These are phyloP conservation scores for Acanthochlamys bracteata DNA, from an alignment of 106 monocot species.

Conservation along the genomic window DNA sequence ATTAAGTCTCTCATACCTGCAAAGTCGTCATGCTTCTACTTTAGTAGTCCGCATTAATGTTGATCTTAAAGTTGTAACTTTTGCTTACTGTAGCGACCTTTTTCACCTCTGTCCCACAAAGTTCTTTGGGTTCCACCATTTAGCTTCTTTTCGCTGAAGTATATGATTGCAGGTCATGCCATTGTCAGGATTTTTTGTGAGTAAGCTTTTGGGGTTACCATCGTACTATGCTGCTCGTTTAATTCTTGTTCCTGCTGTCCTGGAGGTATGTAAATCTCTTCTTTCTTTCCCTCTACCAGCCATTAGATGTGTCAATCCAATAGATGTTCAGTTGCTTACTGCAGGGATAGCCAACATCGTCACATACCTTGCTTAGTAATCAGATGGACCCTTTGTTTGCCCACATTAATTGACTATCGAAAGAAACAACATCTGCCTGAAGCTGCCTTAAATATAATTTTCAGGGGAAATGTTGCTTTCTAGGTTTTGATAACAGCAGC, in stretches of 20 bases:
- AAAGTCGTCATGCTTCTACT: no score
- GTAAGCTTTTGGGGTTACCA: constrained; percentile 73
- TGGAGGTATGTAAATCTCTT: constrained; percentile 37
- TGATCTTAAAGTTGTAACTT: not conserved
- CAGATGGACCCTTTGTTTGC: not conserved
- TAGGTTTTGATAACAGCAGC: constrained; percentile 90
- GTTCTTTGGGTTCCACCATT: not conserved
- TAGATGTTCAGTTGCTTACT: not conserved
- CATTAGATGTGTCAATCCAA: not conserved
- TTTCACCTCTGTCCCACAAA: not conserved
- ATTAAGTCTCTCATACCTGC: no score
- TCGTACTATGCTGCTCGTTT: constrained; percentile 88
- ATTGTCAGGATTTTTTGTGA: constrained; percentile 64
- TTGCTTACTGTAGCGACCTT: not conserved
- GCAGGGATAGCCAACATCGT: constrained; percentile 87
- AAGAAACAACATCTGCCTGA: not conserved
- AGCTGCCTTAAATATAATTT: not conserved
- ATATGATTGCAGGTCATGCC: constrained; percentile 73
- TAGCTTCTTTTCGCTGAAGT: not conserved
- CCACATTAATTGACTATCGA: not conserved
- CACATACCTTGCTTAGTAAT: constrained; percentile 81
- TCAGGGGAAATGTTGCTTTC: constrained; percentile 87
- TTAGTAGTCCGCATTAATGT: not conserved
- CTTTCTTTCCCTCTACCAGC: not conserved
- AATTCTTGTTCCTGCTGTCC: constrained; percentile 93